These are phyloP conservation scores for Gryganskiella cystojenkinii DNA, from an alignment of 192 early-diverging fungal genomes.

Conservation along the genomic window DNA sequence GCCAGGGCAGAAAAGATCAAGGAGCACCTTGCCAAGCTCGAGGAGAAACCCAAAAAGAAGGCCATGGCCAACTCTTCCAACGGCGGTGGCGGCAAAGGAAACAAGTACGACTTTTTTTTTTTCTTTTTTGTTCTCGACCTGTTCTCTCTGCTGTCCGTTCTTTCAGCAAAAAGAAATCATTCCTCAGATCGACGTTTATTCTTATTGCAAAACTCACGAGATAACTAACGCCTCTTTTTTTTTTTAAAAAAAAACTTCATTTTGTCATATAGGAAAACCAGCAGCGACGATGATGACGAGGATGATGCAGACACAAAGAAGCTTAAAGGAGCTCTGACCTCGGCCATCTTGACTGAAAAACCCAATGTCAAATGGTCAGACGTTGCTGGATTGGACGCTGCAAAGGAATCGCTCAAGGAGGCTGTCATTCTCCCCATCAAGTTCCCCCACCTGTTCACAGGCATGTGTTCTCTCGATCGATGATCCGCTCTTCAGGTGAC, in stretches of 20 bases:
- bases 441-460: constrained; percentile 97
- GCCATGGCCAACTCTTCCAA: constrained; percentile 69
- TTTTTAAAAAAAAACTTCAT: constrained; percentile 1
- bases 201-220: too few species aligned
- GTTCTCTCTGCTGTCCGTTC: background rate
- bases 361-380: constrained; percentile 98
- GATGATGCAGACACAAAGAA: constrained; percentile 63
- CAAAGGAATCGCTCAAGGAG: constrained; percentile 97
- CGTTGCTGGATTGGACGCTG: constrained; percentile 94
- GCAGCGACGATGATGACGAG: constrained; percentile 54
- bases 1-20: constrained; percentile 95
- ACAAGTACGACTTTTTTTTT: constrained; percentile 23
- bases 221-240: background rate
- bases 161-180: too few species aligned
- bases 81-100: constrained; percentile 50
- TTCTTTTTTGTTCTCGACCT: background rate
- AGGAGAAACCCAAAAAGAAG: constrained; percentile 72
- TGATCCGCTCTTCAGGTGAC: too few species aligned
- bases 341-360: constrained; percentile 94
- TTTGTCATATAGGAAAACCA: constrained; percentile 56
- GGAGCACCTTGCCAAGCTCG: constrained; percentile 79
- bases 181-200: background rate
- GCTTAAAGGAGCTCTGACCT: constrained; percentile 52
- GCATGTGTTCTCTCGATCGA: constrained; percentile 38
- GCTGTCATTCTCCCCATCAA: constrained; percentile 98